Evolutionary conservation across 177 flowering plant species (phyloP), one percentile per base, ranked within the genome.

Genomic region (Vitis hybrid): DNA sequence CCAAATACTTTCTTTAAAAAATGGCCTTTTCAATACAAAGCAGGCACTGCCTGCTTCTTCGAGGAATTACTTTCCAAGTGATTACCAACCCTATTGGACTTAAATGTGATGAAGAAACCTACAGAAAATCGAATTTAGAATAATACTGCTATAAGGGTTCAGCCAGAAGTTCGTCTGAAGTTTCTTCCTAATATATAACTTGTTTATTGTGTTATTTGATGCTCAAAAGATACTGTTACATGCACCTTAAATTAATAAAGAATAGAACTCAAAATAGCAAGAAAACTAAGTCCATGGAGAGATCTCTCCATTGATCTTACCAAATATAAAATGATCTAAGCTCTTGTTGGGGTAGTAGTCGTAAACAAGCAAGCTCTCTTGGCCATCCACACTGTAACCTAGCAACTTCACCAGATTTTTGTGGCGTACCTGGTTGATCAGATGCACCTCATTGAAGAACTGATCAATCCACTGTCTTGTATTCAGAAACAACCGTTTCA

Each of bases 301-400:
- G 67, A 12, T 29, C 26, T 64, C 22, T 50, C 19, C 31, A 63
- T 15, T 63, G 18, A 63, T 9, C 53, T 22, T 71, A 80, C 82
- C 80, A 63, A 80, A 80, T 45, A 80, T 70, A 63, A 64, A 67
- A 31, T 71, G 63, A 68, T 80, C 80, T 22, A 80, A 77, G 74
- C 78, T 77, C 67, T 65, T 68, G 61, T 80, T 80, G 13, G 73
- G 50, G 15, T 74, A 74, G 63, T 65, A 80, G 14, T 80, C 80
- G 34, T 77, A 80, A 53, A 80, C 80, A 59, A 77, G 73, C 34
- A 80, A 73, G 69, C 83, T 80, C 54, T 80, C 83, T 13, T 80
- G 83, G 55, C 83, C 83, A 74, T 77, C 80, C 54, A 77, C 64
- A 61, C 83, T 80, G 54, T 80, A 80, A 56, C 78, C 83, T 12